Conservation (phyloP, 805 yeast genomes). For the Torulaspora quercuum region DNA sequence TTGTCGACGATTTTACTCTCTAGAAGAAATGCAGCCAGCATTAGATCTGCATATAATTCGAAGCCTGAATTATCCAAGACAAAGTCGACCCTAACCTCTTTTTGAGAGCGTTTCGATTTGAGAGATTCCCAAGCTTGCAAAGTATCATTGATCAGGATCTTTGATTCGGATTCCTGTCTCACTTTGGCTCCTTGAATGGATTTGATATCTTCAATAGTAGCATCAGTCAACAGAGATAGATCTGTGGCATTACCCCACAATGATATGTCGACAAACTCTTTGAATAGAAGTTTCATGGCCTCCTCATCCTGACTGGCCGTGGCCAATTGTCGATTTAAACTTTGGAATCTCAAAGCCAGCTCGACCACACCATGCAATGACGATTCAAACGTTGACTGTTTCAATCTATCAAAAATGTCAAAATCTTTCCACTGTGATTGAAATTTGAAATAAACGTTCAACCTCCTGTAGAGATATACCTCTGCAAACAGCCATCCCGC, state of each 20-base stretch:
- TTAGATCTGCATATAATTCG: constrained; percentile 84
- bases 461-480: constrained; percentile 72
- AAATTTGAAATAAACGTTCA: constrained; percentile 46
- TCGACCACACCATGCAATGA: constrained; percentile 78
- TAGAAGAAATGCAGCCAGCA: constrained; percentile 60
- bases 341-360: constrained; percentile 62
- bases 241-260: constrained; percentile 99
- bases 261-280: constrained; percentile 81
- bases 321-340: constrained; percentile 36
- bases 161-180: constrained; percentile 74
- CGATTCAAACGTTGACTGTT: constrained; percentile 68
- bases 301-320: constrained; percentile 29
- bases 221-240: constrained; percentile 80
- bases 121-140: constrained; percentile 57
- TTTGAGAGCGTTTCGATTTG: constrained; percentile 18
- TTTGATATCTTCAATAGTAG: constrained; percentile 85
- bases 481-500: constrained; percentile 93
- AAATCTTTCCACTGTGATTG: constrained; percentile 44
- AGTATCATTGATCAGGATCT: constrained; percentile 76
- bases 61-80: constrained; percentile 93
- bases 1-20: constrained; percentile 63
- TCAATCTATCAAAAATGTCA: constrained; percentile 71
- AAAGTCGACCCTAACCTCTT: constrained; percentile 62
- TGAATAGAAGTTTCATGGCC: constrained; percentile 56
- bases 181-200: constrained; percentile 88